phyloP scores from a whole-genome alignment of 2,329 filamentous ascomycete genomes.

The Hysterium pulicare region DNA sequence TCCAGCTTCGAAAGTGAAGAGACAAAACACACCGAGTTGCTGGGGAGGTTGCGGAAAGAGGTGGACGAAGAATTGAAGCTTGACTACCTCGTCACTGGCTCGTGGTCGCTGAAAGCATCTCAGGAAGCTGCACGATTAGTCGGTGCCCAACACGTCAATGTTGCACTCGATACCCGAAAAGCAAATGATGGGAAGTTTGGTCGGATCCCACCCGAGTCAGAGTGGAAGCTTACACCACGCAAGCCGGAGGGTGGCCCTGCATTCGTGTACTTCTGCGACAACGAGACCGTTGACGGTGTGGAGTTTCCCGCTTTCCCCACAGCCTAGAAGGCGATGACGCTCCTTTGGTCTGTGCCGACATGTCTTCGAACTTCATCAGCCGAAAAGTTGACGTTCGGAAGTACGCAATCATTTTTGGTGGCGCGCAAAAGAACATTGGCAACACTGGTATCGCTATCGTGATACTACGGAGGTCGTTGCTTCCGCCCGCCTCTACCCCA shows the following conservation, averaged over 20 bases:
- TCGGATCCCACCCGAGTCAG: slow-evolving; percentile 70
- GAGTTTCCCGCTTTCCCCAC: slow-evolving; percentile 74
- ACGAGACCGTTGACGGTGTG: slow-evolving; percentile 91
- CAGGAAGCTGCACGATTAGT: slow-evolving; percentile 78
- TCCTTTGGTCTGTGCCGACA: slow-evolving; percentile 78
- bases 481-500: slow-evolving; percentile 58
- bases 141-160: slow-evolving; percentile 75
- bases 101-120: slow-evolving; percentile 85
- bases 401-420: slow-evolving; percentile 81
- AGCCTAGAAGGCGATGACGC: slow-evolving; percentile 63
- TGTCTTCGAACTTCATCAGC: slow-evolving; percentile 91
- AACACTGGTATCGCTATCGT: slow-evolving; percentile 81
- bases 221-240: slow-evolving; percentile 68
- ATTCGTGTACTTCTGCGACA: slow-evolving; percentile 87
- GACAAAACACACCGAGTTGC: slow-evolving; percentile 53
- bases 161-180: slow-evolving; percentile 64
- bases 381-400: slow-evolving; percentile 72
- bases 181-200: slow-evolving; percentile 79
- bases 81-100: slow-evolving; percentile 88
- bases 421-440: slow-evolving; percentile 93
- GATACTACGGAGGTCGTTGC: slow-evolving; percentile 75
- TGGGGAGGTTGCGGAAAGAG: slow-evolving; percentile 60
- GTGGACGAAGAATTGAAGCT: slow-evolving; percentile 70
- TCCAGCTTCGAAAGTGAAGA: slow-evolving; percentile 28
- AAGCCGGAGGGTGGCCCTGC: slow-evolving; percentile 55